Evolutionary conservation across 106 monocot species (phyloP).

Genomic region (Gastrodia elata): DNA sequence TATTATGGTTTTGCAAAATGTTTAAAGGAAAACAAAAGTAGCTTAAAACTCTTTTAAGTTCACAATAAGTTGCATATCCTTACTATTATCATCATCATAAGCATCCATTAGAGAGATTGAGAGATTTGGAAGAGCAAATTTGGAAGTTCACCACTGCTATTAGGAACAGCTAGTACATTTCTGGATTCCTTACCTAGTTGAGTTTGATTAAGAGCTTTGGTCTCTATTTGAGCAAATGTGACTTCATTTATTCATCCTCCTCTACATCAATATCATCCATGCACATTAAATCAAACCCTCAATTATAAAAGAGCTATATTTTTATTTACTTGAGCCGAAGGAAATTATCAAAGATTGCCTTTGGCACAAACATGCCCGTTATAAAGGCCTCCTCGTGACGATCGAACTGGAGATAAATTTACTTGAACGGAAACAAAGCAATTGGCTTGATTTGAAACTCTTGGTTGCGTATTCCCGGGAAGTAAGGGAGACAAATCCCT

Average conservation of each 20-base stretch:
- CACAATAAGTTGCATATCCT: no score
- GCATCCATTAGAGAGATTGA: no score
- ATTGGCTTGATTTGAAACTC: not conserved
- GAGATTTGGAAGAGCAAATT: no score
- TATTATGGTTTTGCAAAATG: no score
- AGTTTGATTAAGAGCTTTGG: slow-evolving; percentile 38
- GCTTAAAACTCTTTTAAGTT: no score
- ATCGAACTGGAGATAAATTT: slow-evolving; percentile 12
- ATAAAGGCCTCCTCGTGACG: slow-evolving; percentile 41
- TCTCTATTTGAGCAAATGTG: slow-evolving; percentile 41
- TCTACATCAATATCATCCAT: slow-evolving; percentile 45
- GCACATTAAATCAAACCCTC: not conserved
- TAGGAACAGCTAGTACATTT: slow-evolving; percentile 28
- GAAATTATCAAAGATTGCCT: slow-evolving; percentile 7
- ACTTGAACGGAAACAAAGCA: not conserved
- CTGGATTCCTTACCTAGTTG: slow-evolving; percentile 12
- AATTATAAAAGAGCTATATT: not conserved
- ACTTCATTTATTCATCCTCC: slow-evolving; percentile 50
- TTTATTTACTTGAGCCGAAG: no score
- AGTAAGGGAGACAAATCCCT: no score
- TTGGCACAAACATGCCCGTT: slow-evolving; percentile 15
- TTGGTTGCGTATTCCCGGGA: not conserved
- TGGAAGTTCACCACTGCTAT: slow-evolving; percentile 55
- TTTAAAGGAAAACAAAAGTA: no score
- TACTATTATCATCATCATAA: no score